These are phyloP conservation scores for Pseudonitzschia multistriata DNA, from an alignment of 108 stramenopile genomes.

Conservation along the genomic window DNA sequence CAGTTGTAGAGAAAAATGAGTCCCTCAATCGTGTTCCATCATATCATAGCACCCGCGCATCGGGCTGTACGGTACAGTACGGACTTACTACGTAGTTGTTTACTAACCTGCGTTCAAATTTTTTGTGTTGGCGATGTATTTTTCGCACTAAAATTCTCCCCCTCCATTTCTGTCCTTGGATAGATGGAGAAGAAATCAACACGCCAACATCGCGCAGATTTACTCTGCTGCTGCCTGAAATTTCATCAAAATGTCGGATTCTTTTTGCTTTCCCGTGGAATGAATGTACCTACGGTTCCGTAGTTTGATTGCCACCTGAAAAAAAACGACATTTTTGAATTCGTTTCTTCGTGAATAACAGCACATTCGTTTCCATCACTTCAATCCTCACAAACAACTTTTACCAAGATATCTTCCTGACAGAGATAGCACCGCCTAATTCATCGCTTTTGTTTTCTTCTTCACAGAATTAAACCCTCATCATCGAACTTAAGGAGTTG, in stretches of 20 bases:
- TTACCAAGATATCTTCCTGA: not conserved
- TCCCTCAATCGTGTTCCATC: not conserved
- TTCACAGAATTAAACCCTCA: constrained; percentile 1
- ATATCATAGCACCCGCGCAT: too few species aligned
- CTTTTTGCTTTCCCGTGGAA: too few species aligned
- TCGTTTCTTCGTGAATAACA: too few species aligned
- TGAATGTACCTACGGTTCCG: too few species aligned
- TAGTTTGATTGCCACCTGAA: too few species aligned
- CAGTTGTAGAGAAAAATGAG: not conserved
- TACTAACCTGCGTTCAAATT: not conserved
- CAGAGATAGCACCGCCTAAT: not conserved
- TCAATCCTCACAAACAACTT: not conserved
- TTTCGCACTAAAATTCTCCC: not conserved
- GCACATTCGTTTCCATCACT: too few species aligned
- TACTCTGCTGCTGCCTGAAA: not conserved
- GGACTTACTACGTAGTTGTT: not conserved
- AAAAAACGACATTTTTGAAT: too few species aligned
- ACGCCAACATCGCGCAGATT: not conserved
- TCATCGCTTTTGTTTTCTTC: not conserved
- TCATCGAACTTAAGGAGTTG: constrained; percentile 9
- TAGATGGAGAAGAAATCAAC: not conserved
- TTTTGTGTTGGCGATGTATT: not conserved
- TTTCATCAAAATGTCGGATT: not conserved
- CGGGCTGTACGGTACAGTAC: not conserved
- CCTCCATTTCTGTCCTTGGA: not conserved